Base-by-base conservation (phyloP, 192 early-diverging fungal species). In the Linnemannia exigua region DNA sequence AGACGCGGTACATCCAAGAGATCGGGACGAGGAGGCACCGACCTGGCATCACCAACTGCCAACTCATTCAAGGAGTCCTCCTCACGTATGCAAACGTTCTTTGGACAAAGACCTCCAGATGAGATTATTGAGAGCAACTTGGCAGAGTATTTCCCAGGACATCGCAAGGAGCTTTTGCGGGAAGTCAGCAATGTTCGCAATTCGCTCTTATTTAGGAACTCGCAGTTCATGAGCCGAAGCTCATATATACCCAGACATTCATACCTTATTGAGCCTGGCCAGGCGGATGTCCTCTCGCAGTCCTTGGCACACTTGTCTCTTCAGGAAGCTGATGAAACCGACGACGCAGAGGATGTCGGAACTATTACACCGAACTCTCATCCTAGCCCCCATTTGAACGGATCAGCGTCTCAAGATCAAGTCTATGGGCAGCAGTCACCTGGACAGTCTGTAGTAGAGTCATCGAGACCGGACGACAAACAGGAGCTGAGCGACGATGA, bases 51-150 rank as follows among this genome's bases (percentile, higher is more conserved):
- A 20, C 84, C 84, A 1, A 86, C 77, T 17, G 74, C 70, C 28
- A 72, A 50, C 50, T 77, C 78, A 1, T 86, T 86, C 75, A 76
- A 79, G 68, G 84, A 91, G 91, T 68, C 90, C 79, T 82, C 89
- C 79, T 82, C 89, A 9, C 70, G 80, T 15, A 84, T 91, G 74
- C 87, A 89, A 50, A 93, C 94, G 52, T 97, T 98, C 86, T 97
- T 99, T 87, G 98, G 97, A 44, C 97, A 99, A 84, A 94, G 98
- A 15, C 98, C 98, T 15, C 96, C 96, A 0, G 96, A 97, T 16
- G 97, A 98, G 87, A 90, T 96, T 51, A 98, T 99, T 84, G 96
- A 95, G 35, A 95, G 95, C 77, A 96, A 98, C 76, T 91, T 99
- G 48, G 92, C 94, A 69, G 94, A 96, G 76, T 99, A 96, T 87